Conservation (phyloP, 805 yeast genomes). For the Starmerella vaccinii region DNA sequence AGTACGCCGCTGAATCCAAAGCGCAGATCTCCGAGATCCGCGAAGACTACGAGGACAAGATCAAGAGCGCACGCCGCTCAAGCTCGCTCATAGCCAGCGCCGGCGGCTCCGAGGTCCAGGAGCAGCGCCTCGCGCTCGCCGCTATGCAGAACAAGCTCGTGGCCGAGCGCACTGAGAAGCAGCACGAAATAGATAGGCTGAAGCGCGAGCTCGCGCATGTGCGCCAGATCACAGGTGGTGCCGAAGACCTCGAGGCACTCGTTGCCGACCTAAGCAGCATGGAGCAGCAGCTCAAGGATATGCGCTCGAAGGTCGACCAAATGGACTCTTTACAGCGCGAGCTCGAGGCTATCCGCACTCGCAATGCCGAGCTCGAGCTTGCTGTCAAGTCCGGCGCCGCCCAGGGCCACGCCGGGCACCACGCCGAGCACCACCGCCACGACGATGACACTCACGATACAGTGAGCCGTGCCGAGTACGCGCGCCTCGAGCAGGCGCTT, state of each 20-base stretch:
- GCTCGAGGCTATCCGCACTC: conserved; percentile 18
- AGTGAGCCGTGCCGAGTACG: conserved; percentile 2
- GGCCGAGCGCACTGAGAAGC: conserved; percentile 24
- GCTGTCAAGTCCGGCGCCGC: background rate
- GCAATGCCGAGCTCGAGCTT: conserved; percentile 17
- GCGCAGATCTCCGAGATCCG: conserved; percentile 21
- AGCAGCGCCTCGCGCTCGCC: conserved; percentile 30
- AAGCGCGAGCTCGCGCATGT: conserved; percentile 21
- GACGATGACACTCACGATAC: background rate
- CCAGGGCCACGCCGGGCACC: background rate
- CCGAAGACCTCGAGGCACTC: conserved; percentile 17
- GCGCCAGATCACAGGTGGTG: conserved; percentile 18
- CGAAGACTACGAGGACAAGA: conserved; percentile 22
- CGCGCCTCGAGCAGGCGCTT: conserved; percentile 17
- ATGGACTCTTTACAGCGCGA: conserved; percentile 28
- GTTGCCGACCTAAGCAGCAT: conserved; percentile 21
- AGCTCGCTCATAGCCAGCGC: conserved; percentile 2
- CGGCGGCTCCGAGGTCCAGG: conserved; percentile 23
- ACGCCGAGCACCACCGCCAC: too few species aligned
- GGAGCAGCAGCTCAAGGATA: conserved; percentile 24
- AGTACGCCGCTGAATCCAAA: conserved; percentile 22
- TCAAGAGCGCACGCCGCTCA: conserved; percentile 23
- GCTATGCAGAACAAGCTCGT: conserved; percentile 31
- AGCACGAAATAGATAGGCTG: conserved; percentile 17
- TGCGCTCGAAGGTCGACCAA: conserved; percentile 24